Conservation (phyloP, 257 asterid species). For the Solanum dulcamara region DNA sequence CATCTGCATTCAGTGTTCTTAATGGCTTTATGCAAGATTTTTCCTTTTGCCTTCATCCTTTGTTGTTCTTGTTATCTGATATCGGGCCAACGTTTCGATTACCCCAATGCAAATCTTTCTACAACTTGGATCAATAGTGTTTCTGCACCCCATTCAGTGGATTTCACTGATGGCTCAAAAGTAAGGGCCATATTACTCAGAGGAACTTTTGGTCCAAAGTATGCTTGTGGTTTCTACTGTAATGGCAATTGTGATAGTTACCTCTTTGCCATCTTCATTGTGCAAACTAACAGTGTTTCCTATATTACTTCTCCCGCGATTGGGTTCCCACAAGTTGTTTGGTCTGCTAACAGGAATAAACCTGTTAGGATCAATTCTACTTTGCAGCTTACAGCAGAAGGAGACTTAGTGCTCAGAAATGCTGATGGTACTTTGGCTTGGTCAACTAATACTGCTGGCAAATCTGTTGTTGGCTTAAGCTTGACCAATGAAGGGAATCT, state of each 20-base stretch:
- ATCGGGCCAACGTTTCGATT: background rate
- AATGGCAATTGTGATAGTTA: background rate
- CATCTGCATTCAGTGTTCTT: background rate
- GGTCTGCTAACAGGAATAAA: conserved; percentile 13
- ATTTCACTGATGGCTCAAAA: background rate
- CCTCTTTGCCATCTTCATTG: conserved; percentile 8
- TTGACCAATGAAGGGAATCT: conserved; percentile 11
- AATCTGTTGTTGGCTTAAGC: conserved; percentile 1
- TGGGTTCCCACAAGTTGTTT: conserved; percentile 5
- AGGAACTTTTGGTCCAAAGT: background rate
- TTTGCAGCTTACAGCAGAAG: conserved; percentile 6
- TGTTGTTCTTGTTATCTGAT: background rate
- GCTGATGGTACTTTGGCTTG: conserved; percentile 11
- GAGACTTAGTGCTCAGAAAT: conserved; percentile 4
- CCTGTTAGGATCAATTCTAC: conserved; percentile 6
- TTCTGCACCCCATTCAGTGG: background rate
- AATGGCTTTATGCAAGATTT: background rate
- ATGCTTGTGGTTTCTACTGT: conserved; percentile 12
- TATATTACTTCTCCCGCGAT: background rate
- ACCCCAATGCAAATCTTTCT: conserved; percentile 4
- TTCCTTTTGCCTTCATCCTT: background rate
- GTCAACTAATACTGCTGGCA: conserved; percentile 7
- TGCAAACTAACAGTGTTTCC: background rate
- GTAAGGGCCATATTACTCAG: background rate
- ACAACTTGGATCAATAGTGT: conserved; percentile 6